Base-by-base conservation (phyloP, 495 filamentous ascomycete species). In the Apodospora peruviana region DNA sequence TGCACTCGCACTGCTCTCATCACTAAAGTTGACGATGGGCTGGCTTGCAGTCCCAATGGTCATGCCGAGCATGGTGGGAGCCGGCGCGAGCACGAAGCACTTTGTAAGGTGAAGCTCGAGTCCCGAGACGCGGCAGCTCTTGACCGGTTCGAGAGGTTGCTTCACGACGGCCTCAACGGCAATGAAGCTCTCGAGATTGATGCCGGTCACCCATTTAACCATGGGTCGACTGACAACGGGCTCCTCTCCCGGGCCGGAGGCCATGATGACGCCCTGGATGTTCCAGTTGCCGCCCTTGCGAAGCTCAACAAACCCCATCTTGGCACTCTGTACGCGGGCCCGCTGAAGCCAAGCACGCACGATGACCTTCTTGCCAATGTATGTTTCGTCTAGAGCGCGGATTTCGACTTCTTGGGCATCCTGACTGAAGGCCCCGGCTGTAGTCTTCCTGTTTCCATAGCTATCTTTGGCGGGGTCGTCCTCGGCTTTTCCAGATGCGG, bases 281-380 rank as follows among this genome's bases (percentile, higher is more conserved):
- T 36, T 47, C 45, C 48, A 45, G 60, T 82, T 80, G 41, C 83
- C 81, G 61, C 87, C 84, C 72, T 95, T 85, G 47, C 90, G 77
- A 46, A 97, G 78, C 67, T 93, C 88, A 60, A 96, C 77, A 71
- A 97, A 96, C 47, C 82, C 86, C 74, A 96, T 82, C 70, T 96
- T 94, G 51, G 89, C 86, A 55, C 88, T 87, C 72, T 96, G 88
- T 51, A 86, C 84, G 53, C 91, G 77, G 18, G 86, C 72, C 70
- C 93, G 95, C 65, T 96, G 89, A 21, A 96, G 74, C 68, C 88
- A 86, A 5, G 86, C 91, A 17, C 91, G 80, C 50, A 97, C 79
- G 19, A 81, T 78, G 36, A 96, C 75, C 50, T 83, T 82, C 71
- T 91, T 83, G 52, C 87, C 86, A 25, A 87, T 71, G 58, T 83